Evolutionary conservation across 352 stramenopile genomes (phyloP), one percentile per base, ranked within the genome.

Genomic region (Blastocystis sp.): DNA sequence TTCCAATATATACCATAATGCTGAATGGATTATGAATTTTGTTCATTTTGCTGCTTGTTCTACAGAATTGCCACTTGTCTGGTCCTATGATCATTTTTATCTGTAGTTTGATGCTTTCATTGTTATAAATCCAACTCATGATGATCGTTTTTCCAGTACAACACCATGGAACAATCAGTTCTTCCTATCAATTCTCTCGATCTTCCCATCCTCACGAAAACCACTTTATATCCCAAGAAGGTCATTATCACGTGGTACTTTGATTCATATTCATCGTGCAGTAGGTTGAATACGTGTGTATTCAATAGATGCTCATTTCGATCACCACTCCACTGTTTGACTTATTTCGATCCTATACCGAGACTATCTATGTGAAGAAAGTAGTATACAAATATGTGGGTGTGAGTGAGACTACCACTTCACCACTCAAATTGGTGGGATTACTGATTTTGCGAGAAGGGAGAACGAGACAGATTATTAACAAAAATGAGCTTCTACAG

Each of bases 1-100:
- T 46, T 7, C 49, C 5, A 83, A 83, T 56, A 83, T 83, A 4
- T 83, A 83, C 27, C 71, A 83, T 32, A 67, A 67, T 27, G 21
- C 51, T 42, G 71, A 83, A 46, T 67, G 71, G 49, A 67, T 83
- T 54, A 39, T 42, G 24, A 67, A 65, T 12, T 67, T 83, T 21
- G 19, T 66, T 21, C 71, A 83, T 54, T 66, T 52, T 27, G 51
- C 29, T 42, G n/a, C 12, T 11, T 32, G 0, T 37, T 65, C 58
- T 49, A 56, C 39, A 6, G 3, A 27, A 27, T 43, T 66, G 16
- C 51, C 71, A 67, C 51, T 49, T 19, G 49, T 66, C 32, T 37
- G 29, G n/a, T 83, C 51, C 3, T 29, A 7, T 42, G 6, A 1
- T 16, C 12, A 24, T 51, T 46, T 14, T 83, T 46, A 37, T 11